These are phyloP conservation scores for Corchorus capsularis DNA, from an alignment of 345 rosid genomes.

Conservation along the genomic window DNA sequence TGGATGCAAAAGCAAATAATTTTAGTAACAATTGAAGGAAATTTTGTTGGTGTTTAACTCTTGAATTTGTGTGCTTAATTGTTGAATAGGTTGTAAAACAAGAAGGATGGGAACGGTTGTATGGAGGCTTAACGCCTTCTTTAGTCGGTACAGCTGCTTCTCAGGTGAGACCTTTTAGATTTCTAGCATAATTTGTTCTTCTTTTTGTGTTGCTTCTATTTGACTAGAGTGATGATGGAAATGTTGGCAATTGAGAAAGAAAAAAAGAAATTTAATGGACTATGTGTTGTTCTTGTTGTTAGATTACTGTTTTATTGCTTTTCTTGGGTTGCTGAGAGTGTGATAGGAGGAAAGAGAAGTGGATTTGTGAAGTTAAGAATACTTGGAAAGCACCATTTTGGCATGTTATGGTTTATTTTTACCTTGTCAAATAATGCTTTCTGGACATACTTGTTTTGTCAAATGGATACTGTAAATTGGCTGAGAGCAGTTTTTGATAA, in stretches of 20 bases:
- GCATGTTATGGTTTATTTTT: constrained; percentile 2
- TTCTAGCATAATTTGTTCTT: not conserved
- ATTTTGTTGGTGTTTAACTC: not conserved
- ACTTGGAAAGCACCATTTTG: not conserved
- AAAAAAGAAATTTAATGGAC: not conserved
- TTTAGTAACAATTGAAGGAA: not conserved
- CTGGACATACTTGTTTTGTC: constrained; percentile 12
- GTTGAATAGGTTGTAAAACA: constrained; percentile 71
- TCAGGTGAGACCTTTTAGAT: constrained; percentile 55
- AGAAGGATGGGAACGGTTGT: constrained; percentile 92
- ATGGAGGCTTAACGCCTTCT: constrained; percentile 87
- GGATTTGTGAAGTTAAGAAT: not conserved
- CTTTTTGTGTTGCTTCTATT: not conserved
- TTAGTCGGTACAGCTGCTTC: constrained; percentile 91
- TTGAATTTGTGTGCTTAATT: constrained; percentile 1
- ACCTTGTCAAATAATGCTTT: not conserved
- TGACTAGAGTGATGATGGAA: not conserved
- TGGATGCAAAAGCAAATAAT: not conserved
- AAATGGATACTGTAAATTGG: not conserved
- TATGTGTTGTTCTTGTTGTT: not conserved
- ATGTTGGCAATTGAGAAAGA: not conserved
- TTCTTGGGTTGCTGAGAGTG: constrained; percentile 11
- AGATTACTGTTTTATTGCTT: not conserved
- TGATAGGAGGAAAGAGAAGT: not conserved
- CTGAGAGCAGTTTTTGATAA: not conserved